Evolutionary conservation across 2,329 filamentous ascomycete species (phyloP).

Genomic region (Aspergillus ruber): DNA sequence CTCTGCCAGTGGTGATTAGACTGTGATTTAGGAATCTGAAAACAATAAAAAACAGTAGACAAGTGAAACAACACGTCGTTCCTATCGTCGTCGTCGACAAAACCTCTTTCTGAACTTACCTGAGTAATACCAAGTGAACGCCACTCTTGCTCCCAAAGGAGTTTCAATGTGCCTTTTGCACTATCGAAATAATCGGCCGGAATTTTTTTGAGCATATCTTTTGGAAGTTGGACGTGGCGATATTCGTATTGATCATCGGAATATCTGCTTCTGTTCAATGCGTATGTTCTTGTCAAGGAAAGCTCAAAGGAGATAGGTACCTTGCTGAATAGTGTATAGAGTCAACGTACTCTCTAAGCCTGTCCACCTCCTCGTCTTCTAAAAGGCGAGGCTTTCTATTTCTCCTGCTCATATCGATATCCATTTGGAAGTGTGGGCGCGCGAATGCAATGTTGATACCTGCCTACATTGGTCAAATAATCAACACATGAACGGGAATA

Average conservation of each 20-base stretch:
- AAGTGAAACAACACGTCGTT: background rate
- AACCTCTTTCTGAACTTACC: constrained; percentile 46
- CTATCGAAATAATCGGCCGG: constrained; percentile 91
- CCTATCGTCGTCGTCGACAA: too few species aligned
- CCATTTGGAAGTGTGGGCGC: constrained; percentile 20
- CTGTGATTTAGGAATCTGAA: background rate
- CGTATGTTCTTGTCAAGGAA: constrained; percentile 4
- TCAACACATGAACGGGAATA: background rate
- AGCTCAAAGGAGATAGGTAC: constrained; percentile 44
- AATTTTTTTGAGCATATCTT: constrained; percentile 96
- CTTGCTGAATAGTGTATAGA: constrained; percentile 91
- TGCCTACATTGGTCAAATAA: background rate
- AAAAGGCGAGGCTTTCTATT: constrained; percentile 80
- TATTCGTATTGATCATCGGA: constrained; percentile 92
- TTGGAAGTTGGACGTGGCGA: constrained; percentile 93
- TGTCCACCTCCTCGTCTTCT: constrained; percentile 71
- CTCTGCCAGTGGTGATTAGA: constrained; percentile 53
- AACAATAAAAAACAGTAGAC: background rate
- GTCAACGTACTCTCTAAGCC: constrained; percentile 86
- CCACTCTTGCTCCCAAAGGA: constrained; percentile 99
- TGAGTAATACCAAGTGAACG: constrained; percentile 93
- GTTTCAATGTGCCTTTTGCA: constrained; percentile 82
- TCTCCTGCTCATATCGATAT: constrained; percentile 74
- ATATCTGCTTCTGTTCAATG: constrained; percentile 56
- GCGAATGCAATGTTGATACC: background rate